A percentile compares a stretch with the other conserved stretches of the same genome.
phyloP scores from a whole-genome alignment of 2,329 filamentous ascomycete species.

The Alternaria gaisen region DNA sequence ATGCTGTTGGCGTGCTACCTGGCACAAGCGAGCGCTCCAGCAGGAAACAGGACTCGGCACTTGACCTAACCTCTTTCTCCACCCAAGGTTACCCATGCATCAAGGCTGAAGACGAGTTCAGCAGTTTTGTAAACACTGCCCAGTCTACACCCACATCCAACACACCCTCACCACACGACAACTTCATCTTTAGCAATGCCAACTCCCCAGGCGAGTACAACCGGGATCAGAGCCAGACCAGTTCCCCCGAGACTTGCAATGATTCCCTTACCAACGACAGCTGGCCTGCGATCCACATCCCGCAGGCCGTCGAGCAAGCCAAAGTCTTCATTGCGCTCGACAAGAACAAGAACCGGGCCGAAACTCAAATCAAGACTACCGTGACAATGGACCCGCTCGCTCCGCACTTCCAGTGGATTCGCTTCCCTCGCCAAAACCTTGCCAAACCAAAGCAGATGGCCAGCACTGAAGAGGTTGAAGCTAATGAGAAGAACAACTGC shows the following conservation, averaged over 20 bases:
- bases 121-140: slow-evolving; percentile 29
- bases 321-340: slow-evolving; percentile 37
- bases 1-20: slow-evolving; percentile 12
- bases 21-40: slow-evolving; percentile 19
- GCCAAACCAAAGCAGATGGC: slow-evolving; percentile 91
- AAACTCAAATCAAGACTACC: slow-evolving; percentile 93
- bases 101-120: slow-evolving; percentile 28
- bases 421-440: slow-evolving; percentile 88
- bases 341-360: slow-evolving; percentile 81
- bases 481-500: slow-evolving; percentile 75
- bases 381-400: slow-evolving; percentile 81
- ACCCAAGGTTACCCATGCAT: slow-evolving; percentile 18
- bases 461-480: slow-evolving; percentile 73
- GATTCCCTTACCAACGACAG: slow-evolving; percentile 30
- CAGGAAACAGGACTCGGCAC: slow-evolving; percentile 37
- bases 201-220: slow-evolving; percentile 44
- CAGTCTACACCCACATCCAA: slow-evolving; percentile 38
- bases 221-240: slow-evolving; percentile 41
- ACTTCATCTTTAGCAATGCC: slow-evolving; percentile 43
- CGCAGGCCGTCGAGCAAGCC: slow-evolving; percentile 33
- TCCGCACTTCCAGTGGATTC: slow-evolving; percentile 77
- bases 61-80: slow-evolving; percentile 31
- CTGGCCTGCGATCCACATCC: slow-evolving; percentile 41
- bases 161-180: slow-evolving; percentile 40
- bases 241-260: slow-evolving; percentile 41